Evolutionary conservation across 768 basidiomycete genomes (phyloP), one percentile per base, ranked within the genome.

Genomic region (Rhodotorula taiwanensis): DNA sequence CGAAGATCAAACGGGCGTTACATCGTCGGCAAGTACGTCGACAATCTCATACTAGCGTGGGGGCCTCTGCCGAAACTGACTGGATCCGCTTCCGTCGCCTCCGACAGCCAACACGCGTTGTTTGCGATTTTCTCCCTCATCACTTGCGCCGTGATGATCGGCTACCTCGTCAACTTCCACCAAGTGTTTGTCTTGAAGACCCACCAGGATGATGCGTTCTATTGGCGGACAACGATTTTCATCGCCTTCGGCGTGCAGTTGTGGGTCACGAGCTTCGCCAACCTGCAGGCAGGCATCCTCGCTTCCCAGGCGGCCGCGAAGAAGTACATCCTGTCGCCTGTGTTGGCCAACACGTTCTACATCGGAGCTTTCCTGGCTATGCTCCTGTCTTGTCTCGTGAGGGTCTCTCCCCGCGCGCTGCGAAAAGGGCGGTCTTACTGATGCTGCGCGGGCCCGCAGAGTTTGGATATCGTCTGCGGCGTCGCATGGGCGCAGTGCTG

Each of bases 101-200:
- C 30, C 14, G 11, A n/a, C 58, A 58, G 58, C n/a, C 60, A 61
- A 52, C 60, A 61, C 30, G 45, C 39, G 36, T 36, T 61, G 30
- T 61, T 61, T 36, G 53, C 60, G 34, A 3, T 61, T n/a, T 54
- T 47, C 52, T 18, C 21, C 34, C 21, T 54, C 36, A 25, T 55
- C 52, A 23, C 18, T 30, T 61, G 52, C 39, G 23, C 21, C 39
- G 52, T 61, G 23, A 25, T 54, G 7, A 27, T 61, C 60, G 60
- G 52, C 21, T 54, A 49, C 34, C 2, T 7, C 15, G 25, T 21
- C 58, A 58, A 58, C 58, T 13, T 50, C 9, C 58, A 39, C 3
- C 50, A 39, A 0, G 58, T 58, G 23, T 41, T 27, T 5, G 15
- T 58, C 2, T 25, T 51, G 11, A 30, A 43, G 3, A 11, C 13